A percentile compares a stretch with the other conserved stretches of the same genome.
Evolutionary conservation across 805 yeast species (phyloP).

Genomic region (Scheffersomyces amazonensis): DNA sequence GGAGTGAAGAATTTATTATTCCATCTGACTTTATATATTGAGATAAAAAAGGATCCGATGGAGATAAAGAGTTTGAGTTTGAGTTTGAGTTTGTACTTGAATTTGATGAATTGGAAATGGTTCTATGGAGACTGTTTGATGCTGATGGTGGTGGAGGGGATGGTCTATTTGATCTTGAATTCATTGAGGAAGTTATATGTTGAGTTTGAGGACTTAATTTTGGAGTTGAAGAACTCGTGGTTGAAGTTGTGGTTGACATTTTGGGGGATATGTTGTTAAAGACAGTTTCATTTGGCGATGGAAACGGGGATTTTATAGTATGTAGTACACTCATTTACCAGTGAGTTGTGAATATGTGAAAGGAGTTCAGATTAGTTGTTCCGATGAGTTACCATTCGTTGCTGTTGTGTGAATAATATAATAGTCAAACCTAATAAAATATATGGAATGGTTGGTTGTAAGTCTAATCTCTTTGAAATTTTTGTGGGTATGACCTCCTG

Average conservation of each 20-base stretch:
- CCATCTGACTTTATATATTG: constrained; percentile 18
- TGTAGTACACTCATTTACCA: constrained; percentile 4
- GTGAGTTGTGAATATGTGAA: too few species aligned
- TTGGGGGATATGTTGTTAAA: constrained; percentile 2
- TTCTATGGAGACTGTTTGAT: background rate
- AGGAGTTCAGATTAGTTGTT: too few species aligned
- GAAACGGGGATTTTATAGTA: constrained; percentile 2
- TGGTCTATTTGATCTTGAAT: background rate
- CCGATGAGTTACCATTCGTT: too few species aligned
- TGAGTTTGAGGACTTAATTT: constrained; percentile 2
- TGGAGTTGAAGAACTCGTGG: constrained; percentile 6
- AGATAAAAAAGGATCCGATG: constrained; percentile 16
- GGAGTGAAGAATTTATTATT: constrained; percentile 8
- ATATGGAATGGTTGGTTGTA: too few species aligned
- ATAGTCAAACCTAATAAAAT: too few species aligned
- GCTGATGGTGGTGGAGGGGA: background rate
- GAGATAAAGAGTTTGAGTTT: background rate
- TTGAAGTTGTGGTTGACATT: constrained; percentile 6
- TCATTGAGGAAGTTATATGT: background rate
- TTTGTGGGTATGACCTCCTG: too few species aligned
- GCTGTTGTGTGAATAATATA: too few species aligned
- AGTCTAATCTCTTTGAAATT: too few species aligned
- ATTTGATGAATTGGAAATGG: background rate
- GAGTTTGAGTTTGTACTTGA: background rate
- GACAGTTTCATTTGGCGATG: constrained; percentile 4